These are phyloP conservation scores for Xerocomellus dryophilus DNA, from an alignment of 768 basidiomycete species.

Conservation along the genomic window DNA sequence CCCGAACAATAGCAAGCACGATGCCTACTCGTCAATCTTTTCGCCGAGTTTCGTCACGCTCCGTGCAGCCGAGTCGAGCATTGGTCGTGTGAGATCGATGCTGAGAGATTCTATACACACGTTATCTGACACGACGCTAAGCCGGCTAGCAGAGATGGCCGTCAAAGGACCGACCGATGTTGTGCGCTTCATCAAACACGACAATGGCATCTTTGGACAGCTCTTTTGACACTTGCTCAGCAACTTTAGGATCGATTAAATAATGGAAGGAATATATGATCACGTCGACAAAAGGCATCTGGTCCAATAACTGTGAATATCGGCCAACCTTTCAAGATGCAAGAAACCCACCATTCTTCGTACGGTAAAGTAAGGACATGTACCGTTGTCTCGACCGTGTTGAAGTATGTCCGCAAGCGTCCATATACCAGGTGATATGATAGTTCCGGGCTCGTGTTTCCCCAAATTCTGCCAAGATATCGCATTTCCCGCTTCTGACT, in stretches of 20 bases:
- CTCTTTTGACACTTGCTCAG: constrained; percentile 98
- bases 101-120: constrained; percentile 98
- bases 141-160: background rate
- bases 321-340: background rate
- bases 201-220: constrained; percentile 97
- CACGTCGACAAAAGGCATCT: constrained; percentile 96
- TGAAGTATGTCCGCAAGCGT: constrained; percentile 91
- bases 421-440: constrained; percentile 86
- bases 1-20: background rate
- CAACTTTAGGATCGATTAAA: constrained; percentile 96
- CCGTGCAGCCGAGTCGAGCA: constrained; percentile 91
- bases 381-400: constrained; percentile 78
- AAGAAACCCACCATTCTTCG: constrained; percentile 80
- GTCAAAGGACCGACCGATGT: constrained; percentile 67
- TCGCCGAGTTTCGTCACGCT: constrained; percentile 85
- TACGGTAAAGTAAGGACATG: constrained; percentile 95
- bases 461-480: constrained; percentile 64
- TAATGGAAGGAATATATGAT: constrained; percentile 99
- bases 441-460: constrained; percentile 72
- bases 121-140: constrained; percentile 58
- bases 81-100: constrained; percentile 94
- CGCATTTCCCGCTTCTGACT: background rate
- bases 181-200: constrained; percentile 99
- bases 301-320: background rate
- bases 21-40: constrained; percentile 87